Percentiles rank a stretch among this genome's conserved stretches.
Conservation (phyloP, 768 basidiomycete genomes). For the Antrodiella citrinella region DNA sequence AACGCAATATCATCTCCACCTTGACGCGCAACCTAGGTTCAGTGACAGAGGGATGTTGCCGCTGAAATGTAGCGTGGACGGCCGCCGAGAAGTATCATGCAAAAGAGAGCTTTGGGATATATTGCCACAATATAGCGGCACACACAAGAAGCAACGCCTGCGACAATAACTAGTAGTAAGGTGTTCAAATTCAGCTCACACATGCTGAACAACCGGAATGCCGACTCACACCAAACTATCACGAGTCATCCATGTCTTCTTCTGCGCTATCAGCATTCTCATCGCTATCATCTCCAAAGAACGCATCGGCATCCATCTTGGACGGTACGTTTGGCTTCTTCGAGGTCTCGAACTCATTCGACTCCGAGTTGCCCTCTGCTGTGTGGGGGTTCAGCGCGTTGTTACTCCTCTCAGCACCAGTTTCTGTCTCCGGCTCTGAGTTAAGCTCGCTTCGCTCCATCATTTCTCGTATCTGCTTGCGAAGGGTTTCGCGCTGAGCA, state of each 20-base stretch:
- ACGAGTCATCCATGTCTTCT: conserved; percentile 6
- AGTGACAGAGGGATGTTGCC: not conserved
- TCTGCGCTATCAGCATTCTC: conserved; percentile 6
- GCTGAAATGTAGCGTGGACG: not conserved
- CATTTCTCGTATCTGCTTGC: conserved; percentile 44
- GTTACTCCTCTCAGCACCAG: not conserved
- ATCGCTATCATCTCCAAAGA: conserved; percentile 22
- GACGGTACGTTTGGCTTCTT: not conserved
- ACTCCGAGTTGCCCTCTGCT: conserved; percentile 8
- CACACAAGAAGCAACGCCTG: too few relatives aligned
- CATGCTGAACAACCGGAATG: not conserved
- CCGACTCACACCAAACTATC: not conserved
- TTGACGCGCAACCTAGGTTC: not conserved
- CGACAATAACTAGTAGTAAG: not conserved
- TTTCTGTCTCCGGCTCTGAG: conserved; percentile 48
- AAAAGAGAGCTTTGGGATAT: not conserved
- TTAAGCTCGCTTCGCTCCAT: conserved; percentile 57
- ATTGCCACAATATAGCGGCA: too few relatives aligned
- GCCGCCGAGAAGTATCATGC: not conserved
- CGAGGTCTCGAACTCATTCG: not conserved
- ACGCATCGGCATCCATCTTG: conserved; percentile 21
- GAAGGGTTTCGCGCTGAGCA: conserved; percentile 48
- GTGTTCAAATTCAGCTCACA: not conserved
- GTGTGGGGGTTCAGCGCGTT: conserved; percentile 3
- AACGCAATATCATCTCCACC: too few relatives aligned